Conservation (phyloP, 1,139 yeast species). For the Suhomyces bolitotheri region DNA sequence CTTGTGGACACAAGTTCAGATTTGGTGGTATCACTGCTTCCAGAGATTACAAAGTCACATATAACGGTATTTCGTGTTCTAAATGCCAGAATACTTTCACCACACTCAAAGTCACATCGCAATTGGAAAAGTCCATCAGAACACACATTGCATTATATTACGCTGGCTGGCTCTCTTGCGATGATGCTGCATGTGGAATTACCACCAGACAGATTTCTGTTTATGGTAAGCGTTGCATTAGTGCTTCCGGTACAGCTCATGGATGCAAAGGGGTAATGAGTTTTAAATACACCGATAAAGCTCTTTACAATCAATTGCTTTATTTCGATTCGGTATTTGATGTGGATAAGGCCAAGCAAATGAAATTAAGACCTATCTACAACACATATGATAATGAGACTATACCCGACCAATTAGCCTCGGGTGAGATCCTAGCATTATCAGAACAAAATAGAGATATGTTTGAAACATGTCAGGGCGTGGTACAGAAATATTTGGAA, state of each 20-base stretch:
- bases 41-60: constrained; percentile 56
- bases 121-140: constrained; percentile 71
- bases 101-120: constrained; percentile 60
- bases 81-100: constrained; percentile 57
- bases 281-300: constrained; percentile 74
- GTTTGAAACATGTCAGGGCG: constrained; percentile 58
- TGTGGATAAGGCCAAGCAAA: constrained; percentile 70
- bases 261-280: constrained; percentile 86
- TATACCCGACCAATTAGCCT: constrained; percentile 40
- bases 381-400: constrained; percentile 29
- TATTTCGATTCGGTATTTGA: constrained; percentile 81
- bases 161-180: constrained; percentile 83
- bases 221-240: constrained; percentile 84
- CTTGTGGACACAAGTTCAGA: constrained; percentile 60
- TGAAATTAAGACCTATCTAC: constrained; percentile 50
- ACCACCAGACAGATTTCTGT: constrained; percentile 85
- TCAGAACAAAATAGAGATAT: constrained; percentile 76
- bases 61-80: constrained; percentile 70
- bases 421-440: constrained; percentile 66
- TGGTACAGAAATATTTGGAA: constrained; percentile 70
- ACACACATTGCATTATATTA: constrained; percentile 74
- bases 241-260: constrained; percentile 57
- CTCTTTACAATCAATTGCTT: constrained; percentile 80
- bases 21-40: constrained; percentile 78
- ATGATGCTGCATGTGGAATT: constrained; percentile 79